Conservation (phyloP, 371 early-diverging fungal genomes). For the Lichtheimia corymbifera region DNA sequence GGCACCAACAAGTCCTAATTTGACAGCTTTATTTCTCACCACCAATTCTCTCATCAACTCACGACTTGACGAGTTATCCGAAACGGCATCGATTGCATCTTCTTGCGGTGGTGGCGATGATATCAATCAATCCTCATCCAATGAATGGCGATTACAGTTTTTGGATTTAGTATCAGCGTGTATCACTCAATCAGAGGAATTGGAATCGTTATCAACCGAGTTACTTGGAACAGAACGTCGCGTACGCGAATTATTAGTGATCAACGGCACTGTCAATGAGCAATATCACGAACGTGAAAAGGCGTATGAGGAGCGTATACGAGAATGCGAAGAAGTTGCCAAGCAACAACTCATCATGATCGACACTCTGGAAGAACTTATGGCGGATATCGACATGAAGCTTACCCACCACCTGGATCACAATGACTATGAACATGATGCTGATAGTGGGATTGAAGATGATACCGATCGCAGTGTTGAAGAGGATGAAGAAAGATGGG, state of each 20-base stretch:
- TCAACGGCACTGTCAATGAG: constrained; percentile 18
- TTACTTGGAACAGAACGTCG: constrained; percentile 24
- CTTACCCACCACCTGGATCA: constrained; percentile 15
- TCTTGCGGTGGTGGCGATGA: constrained; percentile 11
- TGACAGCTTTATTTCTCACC: constrained; percentile 32
- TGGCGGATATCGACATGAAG: constrained; percentile 25
- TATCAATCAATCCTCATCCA: constrained; percentile 14
- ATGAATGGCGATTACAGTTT: constrained; percentile 30
- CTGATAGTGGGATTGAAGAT: not conserved
- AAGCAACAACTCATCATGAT: constrained; percentile 28
- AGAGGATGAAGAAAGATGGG: constrained; percentile 25
- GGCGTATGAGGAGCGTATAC: constrained; percentile 24
- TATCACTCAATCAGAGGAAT: constrained; percentile 29
- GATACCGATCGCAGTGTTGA: not conserved
- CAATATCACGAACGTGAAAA: constrained; percentile 25
- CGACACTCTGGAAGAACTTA: constrained; percentile 22
- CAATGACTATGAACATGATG: constrained; percentile 1
- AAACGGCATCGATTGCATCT: constrained; percentile 28
- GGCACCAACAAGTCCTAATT: constrained; percentile 24
- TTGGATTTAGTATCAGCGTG: constrained; percentile 23
- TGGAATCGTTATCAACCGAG: constrained; percentile 29
- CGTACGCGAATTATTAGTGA: constrained; percentile 23
- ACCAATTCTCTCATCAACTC: constrained; percentile 42
- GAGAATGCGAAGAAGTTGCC: constrained; percentile 24
- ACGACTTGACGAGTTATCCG: constrained; percentile 37